phyloP scores from a whole-genome alignment of 306 rosid genomes.

The Quercus bicolor region DNA sequence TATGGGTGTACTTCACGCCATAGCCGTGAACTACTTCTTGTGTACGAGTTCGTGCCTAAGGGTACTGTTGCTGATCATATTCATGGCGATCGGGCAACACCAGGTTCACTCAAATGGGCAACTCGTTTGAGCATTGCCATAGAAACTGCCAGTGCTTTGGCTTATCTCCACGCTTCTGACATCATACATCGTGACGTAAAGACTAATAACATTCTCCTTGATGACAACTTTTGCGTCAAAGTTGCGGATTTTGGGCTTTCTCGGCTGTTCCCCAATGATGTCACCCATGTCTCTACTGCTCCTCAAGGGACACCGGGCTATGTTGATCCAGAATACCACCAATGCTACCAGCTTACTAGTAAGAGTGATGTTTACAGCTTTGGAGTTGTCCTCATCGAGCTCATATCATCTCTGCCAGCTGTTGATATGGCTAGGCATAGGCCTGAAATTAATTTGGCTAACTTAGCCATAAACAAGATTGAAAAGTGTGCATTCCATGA shows the following conservation, averaged over 20 bases:
- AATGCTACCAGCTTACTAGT: conserved; percentile 33
- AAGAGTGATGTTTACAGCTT: conserved; percentile 61
- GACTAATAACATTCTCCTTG: conserved; percentile 37
- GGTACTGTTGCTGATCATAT: conserved; percentile 7
- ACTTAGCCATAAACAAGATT: conserved; percentile 47
- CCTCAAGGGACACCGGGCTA: conserved; percentile 54
- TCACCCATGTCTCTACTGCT: conserved; percentile 66
- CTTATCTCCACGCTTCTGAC: conserved; percentile 71
- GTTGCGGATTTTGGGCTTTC: conserved; percentile 52
- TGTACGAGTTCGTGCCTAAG: background rate
- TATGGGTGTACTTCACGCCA: conserved; percentile 70
- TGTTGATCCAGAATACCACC: conserved; percentile 47
- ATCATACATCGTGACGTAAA: conserved; percentile 11
- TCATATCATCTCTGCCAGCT: conserved; percentile 59
- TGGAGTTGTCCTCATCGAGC: conserved; percentile 54
- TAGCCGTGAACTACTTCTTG: conserved; percentile 53
- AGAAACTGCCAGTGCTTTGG: conserved; percentile 62
- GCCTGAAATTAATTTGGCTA: conserved; percentile 43
- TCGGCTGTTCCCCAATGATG: conserved; percentile 27
- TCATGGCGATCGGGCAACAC: conserved; percentile 46
- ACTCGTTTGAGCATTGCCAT: conserved; percentile 31
- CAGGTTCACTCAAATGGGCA: conserved; percentile 47
- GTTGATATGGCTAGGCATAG: conserved; percentile 6
- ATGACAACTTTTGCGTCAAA: conserved; percentile 22
- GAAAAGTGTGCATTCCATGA: conserved; percentile 35